Percentiles rank a stretch among this genome's conserved stretches.
phyloP scores from a whole-genome alignment of 352 stramenopile species.

The Saprolegnia diclina region DNA sequence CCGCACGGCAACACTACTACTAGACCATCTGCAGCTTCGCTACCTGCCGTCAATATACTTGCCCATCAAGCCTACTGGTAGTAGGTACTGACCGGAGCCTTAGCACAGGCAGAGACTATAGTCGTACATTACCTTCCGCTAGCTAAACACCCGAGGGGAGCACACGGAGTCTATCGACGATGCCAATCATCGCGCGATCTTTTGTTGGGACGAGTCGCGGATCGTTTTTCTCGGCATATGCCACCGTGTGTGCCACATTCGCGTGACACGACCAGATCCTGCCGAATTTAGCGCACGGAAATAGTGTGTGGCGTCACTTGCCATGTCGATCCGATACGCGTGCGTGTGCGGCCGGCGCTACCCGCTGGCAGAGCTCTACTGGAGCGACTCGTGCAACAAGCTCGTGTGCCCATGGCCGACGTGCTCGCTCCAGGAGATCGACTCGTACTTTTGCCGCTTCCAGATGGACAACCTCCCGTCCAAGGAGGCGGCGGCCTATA shows the following conservation, averaged over 20 bases:
- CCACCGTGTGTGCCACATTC: background rate
- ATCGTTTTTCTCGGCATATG: background rate
- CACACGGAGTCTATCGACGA: too few relatives aligned
- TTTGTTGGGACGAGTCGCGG: too few relatives aligned
- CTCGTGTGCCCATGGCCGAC: slow-evolving; percentile 56
- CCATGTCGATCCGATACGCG: slow-evolving; percentile 53
- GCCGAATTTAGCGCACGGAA: background rate
- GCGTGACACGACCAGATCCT: background rate
- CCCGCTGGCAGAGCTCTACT: slow-evolving; percentile 58
- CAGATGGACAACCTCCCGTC: slow-evolving; percentile 82
- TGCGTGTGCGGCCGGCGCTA: slow-evolving; percentile 66
- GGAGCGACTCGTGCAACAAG: slow-evolving; percentile 69
- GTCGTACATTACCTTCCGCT: too few relatives aligned
- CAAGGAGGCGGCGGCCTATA: slow-evolving; percentile 80
- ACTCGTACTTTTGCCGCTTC: slow-evolving; percentile 84
- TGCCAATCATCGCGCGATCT: too few relatives aligned
- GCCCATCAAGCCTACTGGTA: too few relatives aligned
- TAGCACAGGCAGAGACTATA: too few relatives aligned
- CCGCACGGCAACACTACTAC: too few relatives aligned
- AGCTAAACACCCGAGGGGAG: too few relatives aligned
- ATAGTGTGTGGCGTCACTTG: background rate
- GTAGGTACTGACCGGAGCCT: too few relatives aligned
- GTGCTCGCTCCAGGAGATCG: slow-evolving; percentile 81
- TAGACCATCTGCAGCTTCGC: too few relatives aligned
- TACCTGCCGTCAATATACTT: too few relatives aligned